Evolutionary conservation across 2,329 filamentous ascomycete genomes (phyloP), one percentile per base, ranked within the genome.

Genomic region (Septoria linicola): DNA sequence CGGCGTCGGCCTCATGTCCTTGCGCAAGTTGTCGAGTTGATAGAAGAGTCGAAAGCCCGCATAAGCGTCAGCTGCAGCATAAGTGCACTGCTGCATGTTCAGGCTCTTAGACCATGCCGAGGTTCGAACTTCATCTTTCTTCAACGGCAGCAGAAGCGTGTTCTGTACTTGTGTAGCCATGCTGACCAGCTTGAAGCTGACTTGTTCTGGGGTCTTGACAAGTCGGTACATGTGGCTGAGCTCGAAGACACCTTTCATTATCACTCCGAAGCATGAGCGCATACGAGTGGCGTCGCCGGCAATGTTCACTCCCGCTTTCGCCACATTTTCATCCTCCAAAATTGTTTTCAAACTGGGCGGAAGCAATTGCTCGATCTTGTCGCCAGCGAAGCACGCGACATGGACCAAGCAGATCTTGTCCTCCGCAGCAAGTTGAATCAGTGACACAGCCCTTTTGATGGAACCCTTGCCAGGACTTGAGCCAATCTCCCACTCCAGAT

Each of bases 51-150:
- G 85, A 8, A 87, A 70, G 36, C 84, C 81, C 53, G 87, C 89
- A 66, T 96, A 96, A 0, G 89, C 86, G 67, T 95, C 89, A 1
- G 88, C 84, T 10, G 89, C 89, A 8, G 88, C 86, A 75, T 79
- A 92, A 77, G 79, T 69, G 14, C 88, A 79, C 66, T 96, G 91
- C 8, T 80, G 68, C 57, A 78, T 72, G 16, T 73, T 76, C 27
- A 96, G 71, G 1, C 73, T 64, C 52, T 74, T 72, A 21, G 81
- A 81, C 91, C 92, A 96, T 64, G 92, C 79, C 58, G 89, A 84
- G 1, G 77, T 77, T 14, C 91, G 80, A 1, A 95, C 87, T 35
- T 80, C 72, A 1, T 82, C 88, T 66, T 95, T 96, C 64, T 78
- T 84, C 53, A 96, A 68, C 2, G 90, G 89, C 36, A 95, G 73